Evolutionary conservation across 2,329 filamentous ascomycete genomes (phyloP), one percentile per base, ranked within the genome.

Genomic region (Fusarium praegraminearum): DNA sequence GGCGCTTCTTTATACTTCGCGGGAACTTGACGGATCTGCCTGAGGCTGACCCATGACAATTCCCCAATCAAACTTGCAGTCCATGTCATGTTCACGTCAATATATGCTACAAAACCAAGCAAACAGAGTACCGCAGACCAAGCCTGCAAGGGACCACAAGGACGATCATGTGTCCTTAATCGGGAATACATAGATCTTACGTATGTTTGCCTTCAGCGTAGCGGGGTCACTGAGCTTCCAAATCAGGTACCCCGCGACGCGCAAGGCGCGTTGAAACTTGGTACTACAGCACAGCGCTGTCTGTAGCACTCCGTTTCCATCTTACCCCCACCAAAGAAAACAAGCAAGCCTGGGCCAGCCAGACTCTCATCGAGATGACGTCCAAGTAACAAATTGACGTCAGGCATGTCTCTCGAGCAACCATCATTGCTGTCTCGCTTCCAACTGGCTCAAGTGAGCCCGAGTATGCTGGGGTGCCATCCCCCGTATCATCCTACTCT

Each of bases 311-410:
- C 45, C 35, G 43, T 36, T 46, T 62, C 24, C 5, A 5, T 30
- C 49, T 49, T 11, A 41, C 52, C 62, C 60, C 53, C 53, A 60
- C 62, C 60, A 65, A 65, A 65, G 26, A 43, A 47, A 63, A 28
- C 54, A 65, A 55, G 41, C 41, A 26, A 18, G 47, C 20, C 47
- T 38, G 36, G 36, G 11, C 51, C n/a, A 30, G 41, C 52, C 12
- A 20, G 36, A 40, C n/a, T 68, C 43, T 52, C 53, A 49, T 64
- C 44, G 33, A 60, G 46, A 70, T 70, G 67, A 70, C 67, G 67
- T 71, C 15, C 13, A 16, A 50, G 67, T 70, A 59, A 57, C 68
- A 35, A n/a, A 41, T 47, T 71, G 67, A 70, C 67, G 67, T 70
- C 67, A 70, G 62, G 28, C 26, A 43, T 50, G 28, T 61, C 36